phyloP scores from a whole-genome alignment of 2,329 filamentous ascomycete genomes.

The Lecanicillium sp. region DNA sequence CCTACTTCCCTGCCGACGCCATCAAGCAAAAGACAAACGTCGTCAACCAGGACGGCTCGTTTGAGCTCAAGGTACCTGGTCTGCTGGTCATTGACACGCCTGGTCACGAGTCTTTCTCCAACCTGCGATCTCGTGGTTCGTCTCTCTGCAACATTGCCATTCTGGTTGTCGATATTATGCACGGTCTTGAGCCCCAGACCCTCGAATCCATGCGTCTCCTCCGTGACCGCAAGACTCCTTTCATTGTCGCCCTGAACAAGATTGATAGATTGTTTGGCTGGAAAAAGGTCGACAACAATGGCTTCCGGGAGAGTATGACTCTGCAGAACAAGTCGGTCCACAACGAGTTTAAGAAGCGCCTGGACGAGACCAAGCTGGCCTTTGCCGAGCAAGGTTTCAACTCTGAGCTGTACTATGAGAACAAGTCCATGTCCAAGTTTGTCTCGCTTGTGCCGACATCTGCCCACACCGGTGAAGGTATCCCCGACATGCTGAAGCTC shows the following conservation, averaged over 20 bases:
- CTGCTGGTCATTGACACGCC: conserved; percentile 95
- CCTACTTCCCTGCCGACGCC: conserved; percentile 94
- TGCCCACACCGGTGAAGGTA: conserved; percentile 97
- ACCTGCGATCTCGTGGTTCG: conserved; percentile 90
- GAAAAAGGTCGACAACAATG: conserved; percentile 98
- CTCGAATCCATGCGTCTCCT: conserved; percentile 94
- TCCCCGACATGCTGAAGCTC: conserved; percentile 97
- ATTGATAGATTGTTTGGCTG: conserved; percentile 98
- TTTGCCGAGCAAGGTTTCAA: conserved; percentile 98
- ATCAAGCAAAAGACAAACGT: conserved; percentile 88
- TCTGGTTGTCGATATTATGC: conserved; percentile 98
- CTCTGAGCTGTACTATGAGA: conserved; percentile 92
- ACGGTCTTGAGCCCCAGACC: conserved; percentile 94
- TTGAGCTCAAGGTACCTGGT: conserved; percentile 97
- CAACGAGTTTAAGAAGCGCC: conserved; percentile 85
- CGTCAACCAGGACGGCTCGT: conserved; percentile 80
- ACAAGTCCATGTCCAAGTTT: conserved; percentile 90
- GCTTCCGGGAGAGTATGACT: conserved; percentile 84
- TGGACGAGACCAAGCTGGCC: conserved; percentile 85
- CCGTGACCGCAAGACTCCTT: conserved; percentile 88
- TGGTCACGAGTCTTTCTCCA: conserved; percentile 99
- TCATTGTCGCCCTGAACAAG: conserved; percentile 98
- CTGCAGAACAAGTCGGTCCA: conserved; percentile 90
- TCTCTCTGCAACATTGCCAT: conserved; percentile 99
- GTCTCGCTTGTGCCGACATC: conserved; percentile 97